Evolutionary conservation across 768 basidiomycete genomes (phyloP).

Genomic region (Fistulinella prunicolor): DNA sequence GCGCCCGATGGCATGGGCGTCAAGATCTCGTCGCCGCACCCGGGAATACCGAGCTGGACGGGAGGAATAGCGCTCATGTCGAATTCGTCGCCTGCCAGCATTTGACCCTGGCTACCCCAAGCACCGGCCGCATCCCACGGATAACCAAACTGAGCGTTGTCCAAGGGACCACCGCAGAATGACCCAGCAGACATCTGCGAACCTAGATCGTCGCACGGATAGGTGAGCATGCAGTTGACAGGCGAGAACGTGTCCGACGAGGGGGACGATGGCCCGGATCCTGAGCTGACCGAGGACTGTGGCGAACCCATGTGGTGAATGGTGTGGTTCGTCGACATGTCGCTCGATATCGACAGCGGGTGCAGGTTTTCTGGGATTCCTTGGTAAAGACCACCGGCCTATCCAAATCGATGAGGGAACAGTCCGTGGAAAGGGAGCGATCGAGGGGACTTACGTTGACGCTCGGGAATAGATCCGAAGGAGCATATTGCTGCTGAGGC

Average conservation of each 20-base stretch:
- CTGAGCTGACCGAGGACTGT: constrained; percentile 44
- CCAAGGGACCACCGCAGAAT: constrained; percentile 21
- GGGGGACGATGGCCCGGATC: constrained; percentile 52
- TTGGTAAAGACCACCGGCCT: constrained; percentile 52
- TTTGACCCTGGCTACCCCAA: constrained; percentile 35
- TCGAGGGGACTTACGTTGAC: constrained; percentile 40
- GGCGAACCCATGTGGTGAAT: constrained; percentile 49
- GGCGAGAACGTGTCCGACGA: constrained; percentile 51
- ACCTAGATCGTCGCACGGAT: constrained; percentile 18
- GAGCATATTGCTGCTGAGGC: constrained; percentile 38
- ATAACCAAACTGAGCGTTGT: constrained; percentile 30
- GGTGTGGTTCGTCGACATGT: constrained; percentile 39
- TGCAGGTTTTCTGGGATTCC: constrained; percentile 45
- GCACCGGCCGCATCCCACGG: constrained; percentile 31
- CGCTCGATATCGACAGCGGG: constrained; percentile 43
- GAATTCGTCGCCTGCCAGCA: constrained; percentile 60
- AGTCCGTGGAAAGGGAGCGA: constrained; percentile 5
- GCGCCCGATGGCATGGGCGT: constrained; percentile 6
- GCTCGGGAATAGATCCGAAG: constrained; percentile 25
- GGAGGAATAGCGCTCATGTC: constrained; percentile 64
- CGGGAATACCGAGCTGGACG: constrained; percentile 55
- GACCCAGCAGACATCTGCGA: constrained; percentile 12
- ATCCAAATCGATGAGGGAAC: constrained; percentile 3
- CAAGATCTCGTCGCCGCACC: constrained; percentile 35
- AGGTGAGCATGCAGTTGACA: constrained; percentile 18